Percentiles rank a stretch among this genome's conserved stretches.
Conservation (phyloP, 306 rosid genomes). For the Betula pendula region DNA sequence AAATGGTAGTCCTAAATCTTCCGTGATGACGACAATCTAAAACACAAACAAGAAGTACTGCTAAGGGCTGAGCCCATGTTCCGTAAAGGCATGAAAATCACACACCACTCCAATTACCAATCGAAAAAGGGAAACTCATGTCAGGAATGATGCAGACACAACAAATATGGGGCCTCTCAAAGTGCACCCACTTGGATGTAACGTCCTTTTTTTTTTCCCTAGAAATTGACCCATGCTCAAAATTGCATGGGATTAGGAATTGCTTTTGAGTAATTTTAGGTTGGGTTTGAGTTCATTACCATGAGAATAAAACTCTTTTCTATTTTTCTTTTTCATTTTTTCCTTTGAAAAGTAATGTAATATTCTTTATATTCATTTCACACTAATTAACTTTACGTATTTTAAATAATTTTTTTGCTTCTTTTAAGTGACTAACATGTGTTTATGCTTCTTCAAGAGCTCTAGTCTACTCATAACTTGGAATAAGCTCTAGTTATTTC, state of each 20-base stretch:
- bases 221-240: not conserved
- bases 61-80: slow-evolving; percentile 11
- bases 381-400: too few species aligned
- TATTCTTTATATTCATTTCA: too few species aligned
- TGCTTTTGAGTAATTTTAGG: not conserved
- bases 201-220: not conserved
- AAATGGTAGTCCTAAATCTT: not conserved
- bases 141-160: slow-evolving; percentile 45
- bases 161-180: slow-evolving; percentile 24
- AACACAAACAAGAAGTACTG: slow-evolving; percentile 18
- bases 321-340: too few species aligned
- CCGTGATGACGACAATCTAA: slow-evolving; percentile 17
- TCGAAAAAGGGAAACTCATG: slow-evolving; percentile 11
- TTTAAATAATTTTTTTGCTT: too few species aligned
- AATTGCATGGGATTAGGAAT: not conserved
- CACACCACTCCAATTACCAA: slow-evolving; percentile 6
- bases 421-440: too few species aligned
- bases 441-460: too few species aligned
- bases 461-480: not conserved
- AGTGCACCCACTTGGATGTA: slow-evolving; percentile 11
- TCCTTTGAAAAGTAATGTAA: too few species aligned
- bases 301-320: too few species aligned
- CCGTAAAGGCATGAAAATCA: slow-evolving; percentile 32
- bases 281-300: not conserved
- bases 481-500: not conserved